A percentile compares a stretch with the other conserved stretches of the same genome.
Evolutionary conservation across 1,284 basidiomycete species (phyloP).

Genomic region (Leccinum subrobustum): DNA sequence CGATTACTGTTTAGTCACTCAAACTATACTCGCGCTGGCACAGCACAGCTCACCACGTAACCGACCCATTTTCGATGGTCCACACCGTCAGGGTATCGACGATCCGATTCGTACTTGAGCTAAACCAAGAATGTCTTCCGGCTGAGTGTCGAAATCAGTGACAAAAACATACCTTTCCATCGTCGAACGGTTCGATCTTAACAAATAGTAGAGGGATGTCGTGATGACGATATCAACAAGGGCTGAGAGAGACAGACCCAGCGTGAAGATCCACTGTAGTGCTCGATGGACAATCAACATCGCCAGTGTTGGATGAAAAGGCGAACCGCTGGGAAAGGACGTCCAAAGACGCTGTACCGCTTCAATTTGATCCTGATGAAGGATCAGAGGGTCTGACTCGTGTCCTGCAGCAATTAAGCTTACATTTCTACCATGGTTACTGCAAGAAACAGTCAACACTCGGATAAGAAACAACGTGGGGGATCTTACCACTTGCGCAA

Average conservation of each 20-base stretch:
- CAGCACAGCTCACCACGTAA: conserved; percentile 40
- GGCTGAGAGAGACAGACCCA: conserved; percentile 47
- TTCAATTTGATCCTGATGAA: conserved; percentile 16
- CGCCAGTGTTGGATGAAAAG: neutral
- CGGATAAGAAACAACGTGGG: neutral
- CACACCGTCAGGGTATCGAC: conserved; percentile 48
- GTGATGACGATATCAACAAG: conserved; percentile 51
- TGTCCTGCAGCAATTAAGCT: neutral
- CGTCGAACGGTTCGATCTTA: conserved; percentile 38
- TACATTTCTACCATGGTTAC: conserved; percentile 27
- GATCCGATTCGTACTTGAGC: conserved; percentile 42
- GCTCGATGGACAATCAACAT: neutral
- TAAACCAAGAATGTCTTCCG: neutral
- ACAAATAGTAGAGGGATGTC: conserved; percentile 41
- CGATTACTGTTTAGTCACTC: neutral
- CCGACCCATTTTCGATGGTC: conserved; percentile 47
- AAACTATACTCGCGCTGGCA: neutral
- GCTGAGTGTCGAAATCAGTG: no score
- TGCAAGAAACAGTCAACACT: neutral
- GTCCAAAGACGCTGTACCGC: conserved; percentile 13
- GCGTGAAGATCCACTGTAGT: conserved; percentile 50
- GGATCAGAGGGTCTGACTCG: neutral
- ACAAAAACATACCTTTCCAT: conserved; percentile 34
- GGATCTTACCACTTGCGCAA: conserved; percentile 21
- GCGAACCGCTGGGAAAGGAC: conserved; percentile 16